Base-by-base conservation (phyloP, 257 asterid genomes). In the Salvia hispanica region DNA sequence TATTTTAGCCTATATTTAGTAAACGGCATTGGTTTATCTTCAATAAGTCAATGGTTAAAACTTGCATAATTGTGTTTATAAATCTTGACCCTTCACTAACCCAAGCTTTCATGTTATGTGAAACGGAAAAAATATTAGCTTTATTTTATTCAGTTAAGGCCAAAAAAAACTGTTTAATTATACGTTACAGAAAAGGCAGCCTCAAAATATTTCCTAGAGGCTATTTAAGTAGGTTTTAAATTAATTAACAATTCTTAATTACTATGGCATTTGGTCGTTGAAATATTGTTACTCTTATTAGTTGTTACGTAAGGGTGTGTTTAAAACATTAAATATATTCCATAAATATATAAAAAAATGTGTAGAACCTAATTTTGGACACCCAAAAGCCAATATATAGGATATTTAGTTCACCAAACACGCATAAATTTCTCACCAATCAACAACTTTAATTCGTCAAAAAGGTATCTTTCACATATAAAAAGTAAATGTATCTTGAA, bases 71-170 rank as follows among this genome's bases (percentile, higher is more conserved):
- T 61, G 66, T 62, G 12, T 15, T 39, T 33, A 69, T 14, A 62
- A 46, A 47, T 56, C 34, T 37, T 47, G 46, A 52, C 64, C 48
- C 44, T 57, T 64, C 76, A 57, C 25, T 47, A 58, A 62, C 52
- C 58, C 46, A 25, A 52, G 31, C 15, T 60, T 43, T 67, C 2
- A 7, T 33, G 58, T 34, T 34, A 5, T 34, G 6, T 34, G 39
- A 48, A 13, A 48, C 21, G 25, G 54, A 9, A 16, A 51, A 51
- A 51, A 2, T n/a, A n/a, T 2, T 0, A 51, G 3, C 57, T 51
- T 51, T 51, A 15, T 51, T 51, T 8, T 51, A 51, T 51, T 51
- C 28, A 16, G 4, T 25, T 31, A 15, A 7, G 9, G 52, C 9
- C 44, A 34, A 31, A 62, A 28, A 28, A 2, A 54, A 53, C 5